A percentile compares a stretch with the other conserved stretches of the same genome.
Evolutionary conservation across 768 basidiomycete genomes (phyloP).

Genomic region (Rhizopogon vulgaris): DNA sequence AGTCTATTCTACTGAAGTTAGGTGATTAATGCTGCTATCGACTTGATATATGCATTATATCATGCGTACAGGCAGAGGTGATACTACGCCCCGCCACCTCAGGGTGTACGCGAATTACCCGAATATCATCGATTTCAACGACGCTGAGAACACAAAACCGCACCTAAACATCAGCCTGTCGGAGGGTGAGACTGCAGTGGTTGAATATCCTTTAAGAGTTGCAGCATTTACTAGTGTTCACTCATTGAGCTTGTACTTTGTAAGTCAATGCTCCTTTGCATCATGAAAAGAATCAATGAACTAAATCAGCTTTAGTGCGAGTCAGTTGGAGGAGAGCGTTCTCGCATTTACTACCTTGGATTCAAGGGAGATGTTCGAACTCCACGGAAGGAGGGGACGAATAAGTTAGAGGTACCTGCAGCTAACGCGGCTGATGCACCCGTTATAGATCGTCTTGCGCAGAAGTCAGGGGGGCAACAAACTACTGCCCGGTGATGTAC

Average conservation of each 20-base stretch:
- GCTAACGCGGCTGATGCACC: conserved; percentile 72
- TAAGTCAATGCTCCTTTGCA: conserved; percentile 29
- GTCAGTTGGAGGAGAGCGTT: conserved; percentile 55
- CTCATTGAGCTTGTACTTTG: conserved; percentile 73
- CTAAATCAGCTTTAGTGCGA: conserved; percentile 42
- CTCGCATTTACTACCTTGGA: conserved; percentile 75
- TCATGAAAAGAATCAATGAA: background rate
- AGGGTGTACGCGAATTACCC: conserved; percentile 69
- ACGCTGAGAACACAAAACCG: conserved; percentile 62
- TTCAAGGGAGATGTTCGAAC: conserved; percentile 70
- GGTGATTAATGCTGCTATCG: conserved; percentile 37
- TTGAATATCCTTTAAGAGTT: conserved; percentile 72
- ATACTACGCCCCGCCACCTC: conserved; percentile 62
- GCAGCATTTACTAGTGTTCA: conserved; percentile 73
- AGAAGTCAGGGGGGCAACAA: conserved; percentile 54
- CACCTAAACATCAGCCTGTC: conserved; percentile 65
- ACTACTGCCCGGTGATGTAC: conserved; percentile 48
- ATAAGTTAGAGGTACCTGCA: conserved; percentile 70
- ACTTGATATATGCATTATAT: background rate
- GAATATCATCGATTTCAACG: conserved; percentile 71
- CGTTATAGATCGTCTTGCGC: conserved; percentile 50
- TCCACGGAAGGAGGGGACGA: conserved; percentile 51
- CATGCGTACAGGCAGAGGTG: conserved; percentile 57
- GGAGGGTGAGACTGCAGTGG: conserved; percentile 60
- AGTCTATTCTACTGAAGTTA: conserved; percentile 69